Percentiles rank a stretch among this genome's conserved stretches.
phyloP scores from a whole-genome alignment of 805 yeast species.

The Candida ulmi region DNA sequence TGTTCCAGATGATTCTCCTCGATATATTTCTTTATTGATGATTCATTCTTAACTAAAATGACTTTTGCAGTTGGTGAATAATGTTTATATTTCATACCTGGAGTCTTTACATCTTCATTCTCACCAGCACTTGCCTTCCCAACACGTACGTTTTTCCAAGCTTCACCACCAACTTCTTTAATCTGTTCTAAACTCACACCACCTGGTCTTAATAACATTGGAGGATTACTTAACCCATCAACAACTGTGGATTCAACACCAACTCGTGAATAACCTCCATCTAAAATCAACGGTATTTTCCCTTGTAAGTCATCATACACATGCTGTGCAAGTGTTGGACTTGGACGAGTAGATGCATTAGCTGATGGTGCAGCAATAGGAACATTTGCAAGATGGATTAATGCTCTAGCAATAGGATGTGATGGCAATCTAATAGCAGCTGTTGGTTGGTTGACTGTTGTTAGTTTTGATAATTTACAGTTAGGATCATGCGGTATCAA shows the following conservation, averaged over 20 bases:
- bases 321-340: conserved; percentile 86
- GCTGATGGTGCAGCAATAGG: conserved; percentile 99
- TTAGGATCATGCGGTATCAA: conserved; percentile 53
- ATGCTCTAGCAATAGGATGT: conserved; percentile 85
- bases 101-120: conserved; percentile 80
- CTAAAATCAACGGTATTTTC: conserved; percentile 76
- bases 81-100: conserved; percentile 97
- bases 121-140: conserved; percentile 58
- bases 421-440: conserved; percentile 89
- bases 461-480: conserved; percentile 58
- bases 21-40: conserved; percentile 23
- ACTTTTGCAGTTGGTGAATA: conserved; percentile 90
- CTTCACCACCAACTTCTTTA: conserved; percentile 52
- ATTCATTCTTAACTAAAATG: conserved; percentile 47
- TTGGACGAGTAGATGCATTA: conserved; percentile 91
- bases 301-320: conserved; percentile 78
- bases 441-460: conserved; percentile 84
- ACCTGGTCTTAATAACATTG: conserved; percentile 89
- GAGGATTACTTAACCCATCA: conserved; percentile 82
- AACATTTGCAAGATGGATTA: conserved; percentile 75
- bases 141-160: conserved; percentile 59
- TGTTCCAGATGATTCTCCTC: conserved; percentile 17
- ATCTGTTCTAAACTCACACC: conserved; percentile 84
- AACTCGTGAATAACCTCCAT: conserved; percentile 84
- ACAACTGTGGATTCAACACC: conserved; percentile 95